Base-by-base conservation (phyloP, 371 early-diverging fungal species). In the Syncephalastrum monosporum region DNA sequence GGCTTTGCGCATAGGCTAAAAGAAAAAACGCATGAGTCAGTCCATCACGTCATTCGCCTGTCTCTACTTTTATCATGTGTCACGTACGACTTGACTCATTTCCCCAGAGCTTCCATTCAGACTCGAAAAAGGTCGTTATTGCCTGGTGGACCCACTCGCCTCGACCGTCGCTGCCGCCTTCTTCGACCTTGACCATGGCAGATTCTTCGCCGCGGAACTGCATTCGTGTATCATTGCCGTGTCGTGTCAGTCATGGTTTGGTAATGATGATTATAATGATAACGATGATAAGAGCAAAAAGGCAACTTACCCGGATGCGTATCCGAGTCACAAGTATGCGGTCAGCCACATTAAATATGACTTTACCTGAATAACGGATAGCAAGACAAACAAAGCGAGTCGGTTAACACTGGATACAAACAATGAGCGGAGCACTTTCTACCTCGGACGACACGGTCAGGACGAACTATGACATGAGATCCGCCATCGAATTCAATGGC, bases 201-300 rank as follows among this genome's bases (percentile, higher is more conserved):
- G 61, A 57, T 56, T 79, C 80, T 49, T 76, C 80, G n/a, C 69
- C 80, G 7, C 77, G 71, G 59, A 79, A 79, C 80, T 79, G 38
- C 38, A 10, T 33, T 3, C 7, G 12, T 33, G 12, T 33, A 0
- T 10, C 38, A 33, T 33, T 33, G 38, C 12, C 38, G 38, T 33
- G 38, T 33, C 38, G 38, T 33, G 38, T 33, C 38, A 33, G 38
- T 6, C 10, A 33, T 33, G 38, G 0, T 33, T 33, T 2, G 5
- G 7, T 27, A 5, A 27, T 27, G 7, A 13, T 13, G 5, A 27
- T 27, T 27, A 27, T 27, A 27, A 13, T 13, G 8, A 41, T 12
- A 16, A 1, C 25, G 25, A 17, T 42, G 6, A 27, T 41, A 14
- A 46, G 15, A 27, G n/a, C 5, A 14, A 42, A 44, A 53, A n/a